Evolutionary conservation across 768 basidiomycete genomes (phyloP).

Genomic region (Paxillus ammoniavirescens): DNA sequence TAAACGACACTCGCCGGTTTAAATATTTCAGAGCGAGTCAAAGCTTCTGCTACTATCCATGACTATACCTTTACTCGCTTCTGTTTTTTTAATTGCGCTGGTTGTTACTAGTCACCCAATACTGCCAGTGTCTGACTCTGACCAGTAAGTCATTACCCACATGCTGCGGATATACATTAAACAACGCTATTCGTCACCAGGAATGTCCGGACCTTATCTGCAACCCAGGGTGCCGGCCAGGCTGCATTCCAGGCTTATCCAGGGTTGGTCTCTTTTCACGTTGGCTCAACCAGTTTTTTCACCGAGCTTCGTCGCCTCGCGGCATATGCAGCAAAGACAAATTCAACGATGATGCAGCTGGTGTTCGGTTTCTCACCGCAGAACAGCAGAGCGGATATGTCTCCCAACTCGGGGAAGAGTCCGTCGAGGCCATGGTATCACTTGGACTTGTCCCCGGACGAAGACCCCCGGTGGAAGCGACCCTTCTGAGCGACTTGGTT

Average conservation of each 20-base stretch:
- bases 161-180: constrained; percentile 11
- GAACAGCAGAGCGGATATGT: constrained; percentile 31
- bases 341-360: constrained; percentile 19
- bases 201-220: constrained; percentile 12
- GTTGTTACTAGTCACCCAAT: constrained; percentile 44
- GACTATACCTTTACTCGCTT: constrained; percentile 38
- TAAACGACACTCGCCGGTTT: not conserved
- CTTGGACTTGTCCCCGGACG: constrained; percentile 12
- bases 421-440: constrained; percentile 30
- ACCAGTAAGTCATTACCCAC: constrained; percentile 27
- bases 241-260: constrained; percentile 35
- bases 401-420: constrained; percentile 26
- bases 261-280: constrained; percentile 32
- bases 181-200: constrained; percentile 8
- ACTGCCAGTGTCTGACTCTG: constrained; percentile 7
- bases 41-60: constrained; percentile 20
- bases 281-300: not conserved
- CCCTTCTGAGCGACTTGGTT: constrained; percentile 24
- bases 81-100: constrained; percentile 41
- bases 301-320: constrained; percentile 12
- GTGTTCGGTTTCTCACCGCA: constrained; percentile 30
- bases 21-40: not conserved
- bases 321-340: constrained; percentile 18
- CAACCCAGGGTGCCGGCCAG: constrained; percentile 34
- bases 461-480: constrained; percentile 23